These are phyloP conservation scores for Penicillium coffeae DNA, from an alignment of 495 filamentous ascomycete species.

Conservation along the genomic window DNA sequence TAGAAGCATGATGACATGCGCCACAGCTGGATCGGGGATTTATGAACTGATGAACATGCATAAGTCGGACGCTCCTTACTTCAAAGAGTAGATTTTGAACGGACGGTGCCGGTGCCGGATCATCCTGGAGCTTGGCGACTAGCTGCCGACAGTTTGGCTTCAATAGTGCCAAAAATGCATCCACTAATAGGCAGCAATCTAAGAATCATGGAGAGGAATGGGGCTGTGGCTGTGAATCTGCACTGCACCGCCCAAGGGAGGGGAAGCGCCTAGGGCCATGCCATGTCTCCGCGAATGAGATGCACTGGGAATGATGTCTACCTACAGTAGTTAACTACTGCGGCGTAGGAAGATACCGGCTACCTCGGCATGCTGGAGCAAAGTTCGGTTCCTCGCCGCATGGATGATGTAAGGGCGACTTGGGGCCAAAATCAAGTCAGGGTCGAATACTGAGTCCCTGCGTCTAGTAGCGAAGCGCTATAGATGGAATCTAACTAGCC, in stretches of 20 bases:
- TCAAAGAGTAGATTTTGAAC: neutral
- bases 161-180: conserved; percentile 3
- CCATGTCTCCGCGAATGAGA: no score
- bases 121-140: neutral
- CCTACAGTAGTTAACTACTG: no score
- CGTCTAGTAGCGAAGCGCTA: neutral
- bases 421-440: conserved; percentile 1
- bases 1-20: neutral
- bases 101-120: conserved; percentile 1
- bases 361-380: no score
- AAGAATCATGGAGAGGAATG: conserved; percentile 4
- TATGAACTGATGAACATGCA: neutral
- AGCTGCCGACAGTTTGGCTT: conserved; percentile 9
- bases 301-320: no score
- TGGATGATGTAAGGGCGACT: conserved; percentile 1
- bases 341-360: no score
- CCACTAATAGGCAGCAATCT: conserved; percentile 8
- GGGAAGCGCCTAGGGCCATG: conserved; percentile 1
- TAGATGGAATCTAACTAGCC: conserved; percentile 7
- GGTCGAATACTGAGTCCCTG: conserved; percentile 2
- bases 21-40: neutral
- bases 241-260: no score
- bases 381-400: neutral
- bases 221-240: conserved; percentile 23
- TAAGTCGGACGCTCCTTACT: neutral